phyloP scores from a whole-genome alignment of 495 filamentous ascomycete genomes.

The Talaromyces thailandensis region DNA sequence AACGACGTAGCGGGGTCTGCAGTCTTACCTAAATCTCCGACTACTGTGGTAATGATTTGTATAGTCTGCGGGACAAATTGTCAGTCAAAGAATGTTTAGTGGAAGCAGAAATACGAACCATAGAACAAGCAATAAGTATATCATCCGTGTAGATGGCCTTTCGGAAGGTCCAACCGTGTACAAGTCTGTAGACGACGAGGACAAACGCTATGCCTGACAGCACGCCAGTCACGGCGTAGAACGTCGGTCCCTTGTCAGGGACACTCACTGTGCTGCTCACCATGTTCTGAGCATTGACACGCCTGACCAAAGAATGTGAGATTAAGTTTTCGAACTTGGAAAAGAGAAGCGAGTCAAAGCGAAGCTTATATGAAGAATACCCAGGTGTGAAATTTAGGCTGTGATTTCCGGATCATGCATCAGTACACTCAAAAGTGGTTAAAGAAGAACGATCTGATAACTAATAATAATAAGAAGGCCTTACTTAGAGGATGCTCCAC shows the following conservation, averaged over 20 bases:
- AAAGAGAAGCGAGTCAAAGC: not conserved
- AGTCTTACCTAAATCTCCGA: constrained; percentile 17
- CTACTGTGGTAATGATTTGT: constrained; percentile 13
- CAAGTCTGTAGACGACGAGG: constrained; percentile 13
- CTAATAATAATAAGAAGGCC: not conserved
- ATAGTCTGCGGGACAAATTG: constrained; percentile 7
- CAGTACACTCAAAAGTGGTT: not conserved
- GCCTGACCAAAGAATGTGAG: not conserved
- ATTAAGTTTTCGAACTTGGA: not conserved
- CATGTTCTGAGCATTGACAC: not conserved
- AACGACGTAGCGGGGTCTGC: not conserved
- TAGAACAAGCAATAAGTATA: constrained; percentile 9
- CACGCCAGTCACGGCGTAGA: constrained; percentile 10
- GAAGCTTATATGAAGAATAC: not conserved
- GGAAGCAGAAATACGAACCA: constrained; percentile 6
- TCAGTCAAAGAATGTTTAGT: not conserved
- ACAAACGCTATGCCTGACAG: constrained; percentile 20
- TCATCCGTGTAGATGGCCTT: constrained; percentile 10
- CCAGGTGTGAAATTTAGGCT: not conserved
- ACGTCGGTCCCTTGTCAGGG: constrained; percentile 12
- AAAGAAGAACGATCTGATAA: not conserved
- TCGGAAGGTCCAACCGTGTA: constrained; percentile 5
- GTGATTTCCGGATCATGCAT: not conserved
- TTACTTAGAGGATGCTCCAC: not conserved
- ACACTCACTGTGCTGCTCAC: not conserved